Evolutionary conservation across 2,329 filamentous ascomycete genomes (phyloP).

Genomic region (Thielaviopsis musarum): DNA sequence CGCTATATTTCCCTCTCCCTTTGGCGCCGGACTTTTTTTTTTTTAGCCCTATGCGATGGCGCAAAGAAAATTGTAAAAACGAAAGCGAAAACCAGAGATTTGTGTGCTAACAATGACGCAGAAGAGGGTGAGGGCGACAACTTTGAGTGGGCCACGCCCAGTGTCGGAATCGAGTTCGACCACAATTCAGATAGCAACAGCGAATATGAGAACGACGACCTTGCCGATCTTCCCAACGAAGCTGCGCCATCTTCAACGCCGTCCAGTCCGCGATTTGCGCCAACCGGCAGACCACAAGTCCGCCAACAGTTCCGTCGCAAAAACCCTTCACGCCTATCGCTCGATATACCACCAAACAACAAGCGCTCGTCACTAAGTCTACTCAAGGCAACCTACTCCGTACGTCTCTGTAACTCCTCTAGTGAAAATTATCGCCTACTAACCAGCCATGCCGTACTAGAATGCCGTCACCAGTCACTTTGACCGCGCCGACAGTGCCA

Average conservation of each 20-base stretch:
- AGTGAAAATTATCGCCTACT: background rate
- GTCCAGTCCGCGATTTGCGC: conserved; percentile 36
- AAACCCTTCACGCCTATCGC: conserved; percentile 26
- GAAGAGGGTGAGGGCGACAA: conserved; percentile 34
- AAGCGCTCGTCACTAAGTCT: conserved; percentile 25
- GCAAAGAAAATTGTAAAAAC: no score
- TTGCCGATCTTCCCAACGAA: conserved; percentile 4
- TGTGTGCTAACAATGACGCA: conserved; percentile 15
- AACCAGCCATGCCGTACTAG: conserved; percentile 22
- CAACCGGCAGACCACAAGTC: conserved; percentile 36
- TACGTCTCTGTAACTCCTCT: conserved; percentile 19
- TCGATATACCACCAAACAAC: conserved; percentile 23
- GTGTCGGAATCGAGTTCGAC: conserved; percentile 14
- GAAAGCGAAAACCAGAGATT: no score
- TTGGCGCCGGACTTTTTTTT: no score
- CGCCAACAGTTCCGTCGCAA: conserved; percentile 36
- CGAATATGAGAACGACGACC: conserved; percentile 16
- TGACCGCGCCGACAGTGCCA: conserved; percentile 61
- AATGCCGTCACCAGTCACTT: conserved; percentile 55
- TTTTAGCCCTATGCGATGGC: no score
- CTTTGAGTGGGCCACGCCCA: conserved; percentile 29
- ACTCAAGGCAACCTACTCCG: conserved; percentile 33
- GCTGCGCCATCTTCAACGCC: conserved; percentile 28
- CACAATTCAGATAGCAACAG: conserved; percentile 18
- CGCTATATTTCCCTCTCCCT: no score